A percentile compares a stretch with the other conserved stretches of the same genome.
Conservation (phyloP, 495 filamentous ascomycete species). For the Chaetomium cochliodes region DNA sequence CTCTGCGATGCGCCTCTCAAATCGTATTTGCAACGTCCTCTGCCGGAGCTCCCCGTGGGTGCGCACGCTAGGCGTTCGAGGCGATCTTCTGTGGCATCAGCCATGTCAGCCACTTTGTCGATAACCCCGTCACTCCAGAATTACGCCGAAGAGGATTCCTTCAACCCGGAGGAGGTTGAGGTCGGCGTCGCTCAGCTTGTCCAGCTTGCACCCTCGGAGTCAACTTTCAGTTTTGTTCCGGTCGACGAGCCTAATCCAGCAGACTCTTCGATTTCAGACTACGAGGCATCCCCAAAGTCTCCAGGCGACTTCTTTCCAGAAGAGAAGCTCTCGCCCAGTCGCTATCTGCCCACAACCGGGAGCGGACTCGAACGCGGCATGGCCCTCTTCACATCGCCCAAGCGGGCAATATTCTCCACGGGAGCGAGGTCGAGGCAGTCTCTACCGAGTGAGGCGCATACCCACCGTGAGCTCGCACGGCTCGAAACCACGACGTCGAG, state of each 20-base stretch:
- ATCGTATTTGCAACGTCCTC: conserved; percentile 41
- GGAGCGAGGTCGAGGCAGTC: conserved; percentile 16
- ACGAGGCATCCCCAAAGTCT: conserved; percentile 35
- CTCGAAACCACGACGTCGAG: conserved; percentile 28
- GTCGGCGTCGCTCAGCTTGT: conserved; percentile 36
- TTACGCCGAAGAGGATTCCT: conserved; percentile 41
- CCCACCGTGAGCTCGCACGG: conserved; percentile 17
- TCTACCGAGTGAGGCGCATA: conserved; percentile 9
- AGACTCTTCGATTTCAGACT: conserved; percentile 38
- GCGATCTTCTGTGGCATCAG: conserved; percentile 29
- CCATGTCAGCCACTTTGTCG: conserved; percentile 30
- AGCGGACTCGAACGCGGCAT: conserved; percentile 39
- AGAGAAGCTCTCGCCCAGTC: conserved; percentile 30
- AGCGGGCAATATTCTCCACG: background rate
- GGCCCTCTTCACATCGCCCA: conserved; percentile 29
- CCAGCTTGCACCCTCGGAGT: conserved; percentile 11
- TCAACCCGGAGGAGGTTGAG: conserved; percentile 39
- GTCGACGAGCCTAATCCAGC: conserved; percentile 9
- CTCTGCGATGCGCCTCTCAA: conserved; percentile 24
- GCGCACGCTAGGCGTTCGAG: conserved; percentile 14
- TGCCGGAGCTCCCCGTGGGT: conserved; percentile 43
- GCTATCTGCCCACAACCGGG: conserved; percentile 39
- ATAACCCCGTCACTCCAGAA: conserved; percentile 44
- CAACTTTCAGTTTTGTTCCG: background rate
- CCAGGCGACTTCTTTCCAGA: conserved; percentile 27